Conservation (phyloP, 768 basidiomycete genomes). For the Leucogyrophana mollusca region DNA sequence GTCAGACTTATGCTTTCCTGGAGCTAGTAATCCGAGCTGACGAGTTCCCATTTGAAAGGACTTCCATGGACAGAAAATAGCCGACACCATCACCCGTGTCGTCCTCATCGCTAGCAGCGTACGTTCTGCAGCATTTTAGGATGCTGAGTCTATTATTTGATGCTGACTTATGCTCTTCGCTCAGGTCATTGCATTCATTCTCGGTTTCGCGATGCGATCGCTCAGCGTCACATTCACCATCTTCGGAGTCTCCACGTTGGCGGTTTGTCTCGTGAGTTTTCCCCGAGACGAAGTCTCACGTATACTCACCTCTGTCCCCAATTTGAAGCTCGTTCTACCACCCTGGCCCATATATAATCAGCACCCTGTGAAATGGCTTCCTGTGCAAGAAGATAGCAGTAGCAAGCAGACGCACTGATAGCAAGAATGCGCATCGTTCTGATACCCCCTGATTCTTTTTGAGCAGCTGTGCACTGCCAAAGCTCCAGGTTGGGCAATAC, state of each 20-base stretch:
- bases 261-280: slow-evolving; percentile 2
- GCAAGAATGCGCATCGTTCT: slow-evolving; percentile 21
- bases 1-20: not conserved
- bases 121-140: slow-evolving; percentile 2
- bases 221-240: slow-evolving; percentile 12
- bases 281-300: not conserved
- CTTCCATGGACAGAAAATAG: slow-evolving; percentile 29
- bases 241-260: not conserved
- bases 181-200: slow-evolving; percentile 27
- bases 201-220: slow-evolving; percentile 28
- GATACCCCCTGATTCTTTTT: slow-evolving; percentile 13
- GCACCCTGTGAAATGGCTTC: slow-evolving; percentile 64
- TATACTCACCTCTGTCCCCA: not conserved
- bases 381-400: slow-evolving; percentile 27
- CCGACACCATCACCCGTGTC: slow-evolving; percentile 22
- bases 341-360: slow-evolving; percentile 69
- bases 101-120: slow-evolving; percentile 23
- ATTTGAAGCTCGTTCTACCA: slow-evolving; percentile 54
- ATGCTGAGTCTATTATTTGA: not conserved
- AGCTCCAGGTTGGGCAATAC: too few species aligned
- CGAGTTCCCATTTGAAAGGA: slow-evolving; percentile 15
- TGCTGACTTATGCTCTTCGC: not conserved
- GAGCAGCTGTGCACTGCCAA: too few species aligned
- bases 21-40: too few species aligned
- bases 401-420: too few species aligned